Conservation (phyloP, 1,284 basidiomycete genomes). For the Trametes hirsuta region DNA sequence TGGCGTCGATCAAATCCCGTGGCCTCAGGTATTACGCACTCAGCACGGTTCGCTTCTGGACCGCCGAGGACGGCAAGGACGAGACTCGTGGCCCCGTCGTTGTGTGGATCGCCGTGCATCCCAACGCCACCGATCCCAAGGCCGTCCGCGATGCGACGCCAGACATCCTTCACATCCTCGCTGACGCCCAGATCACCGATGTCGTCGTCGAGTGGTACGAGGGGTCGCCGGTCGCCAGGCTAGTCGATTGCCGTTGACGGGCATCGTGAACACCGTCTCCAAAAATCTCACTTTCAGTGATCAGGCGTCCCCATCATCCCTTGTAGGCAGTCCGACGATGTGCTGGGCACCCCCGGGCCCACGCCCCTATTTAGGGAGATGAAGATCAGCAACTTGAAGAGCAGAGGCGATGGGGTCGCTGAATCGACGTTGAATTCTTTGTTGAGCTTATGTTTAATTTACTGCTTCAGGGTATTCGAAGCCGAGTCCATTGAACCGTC, state of each 20-base stretch:
- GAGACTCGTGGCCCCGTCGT: constrained; percentile 37
- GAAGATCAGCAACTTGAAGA: neutral
- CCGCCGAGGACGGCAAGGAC: constrained; percentile 34
- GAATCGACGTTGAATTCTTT: neutral
- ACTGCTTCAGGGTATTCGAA: too few species aligned
- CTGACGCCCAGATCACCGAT: constrained; percentile 7
- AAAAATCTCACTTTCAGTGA: constrained; percentile 19
- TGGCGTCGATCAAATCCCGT: constrained; percentile 34
- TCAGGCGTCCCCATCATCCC: neutral
- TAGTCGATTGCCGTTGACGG: constrained; percentile 34
- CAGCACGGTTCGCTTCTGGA: constrained; percentile 39
- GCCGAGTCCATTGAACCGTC: too few species aligned
- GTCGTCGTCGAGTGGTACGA: neutral
- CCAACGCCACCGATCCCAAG: constrained; percentile 38
- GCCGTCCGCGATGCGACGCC: constrained; percentile 39
- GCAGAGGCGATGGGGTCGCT: neutral
- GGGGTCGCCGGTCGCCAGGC: constrained; percentile 30
- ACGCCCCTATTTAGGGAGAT: too few species aligned
- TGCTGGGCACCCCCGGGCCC: too few species aligned
- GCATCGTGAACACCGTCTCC: constrained; percentile 27
- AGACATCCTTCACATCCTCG: constrained; percentile 42
- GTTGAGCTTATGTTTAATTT: neutral
- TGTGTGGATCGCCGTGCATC: constrained; percentile 42
- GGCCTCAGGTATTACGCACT: constrained; percentile 39
- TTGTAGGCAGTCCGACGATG: neutral